Percentiles rank a stretch among this genome's conserved stretches.
phyloP scores from a whole-genome alignment of 169 alveolate genomes.

The Blepharisma undulans region DNA sequence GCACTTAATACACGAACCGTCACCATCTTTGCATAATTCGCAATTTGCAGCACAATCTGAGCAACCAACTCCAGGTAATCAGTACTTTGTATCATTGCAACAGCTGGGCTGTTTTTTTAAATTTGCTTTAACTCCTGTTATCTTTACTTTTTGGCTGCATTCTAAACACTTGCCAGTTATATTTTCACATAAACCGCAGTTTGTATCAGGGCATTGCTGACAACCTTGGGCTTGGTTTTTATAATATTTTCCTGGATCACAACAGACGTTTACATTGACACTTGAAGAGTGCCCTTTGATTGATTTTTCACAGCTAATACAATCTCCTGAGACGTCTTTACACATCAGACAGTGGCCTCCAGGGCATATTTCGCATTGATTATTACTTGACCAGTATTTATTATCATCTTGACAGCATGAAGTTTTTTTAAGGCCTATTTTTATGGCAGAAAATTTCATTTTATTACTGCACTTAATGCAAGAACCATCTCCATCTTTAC shows the following conservation, averaged over 20 bases:
- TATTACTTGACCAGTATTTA: background rate
- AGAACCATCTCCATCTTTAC: background rate
- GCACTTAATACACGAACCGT: too few species aligned
- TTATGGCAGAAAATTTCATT: background rate
- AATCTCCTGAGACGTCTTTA: background rate
- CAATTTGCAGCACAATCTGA: too few species aligned
- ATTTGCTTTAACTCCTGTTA: background rate
- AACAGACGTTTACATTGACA: background rate
- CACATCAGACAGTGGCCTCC: background rate
- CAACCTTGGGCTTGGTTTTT: background rate
- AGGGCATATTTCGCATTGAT: background rate
- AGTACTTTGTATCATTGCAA: too few species aligned
- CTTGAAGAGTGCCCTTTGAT: background rate
- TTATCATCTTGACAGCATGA: background rate
- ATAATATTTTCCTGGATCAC: background rate
- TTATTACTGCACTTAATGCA: background rate
- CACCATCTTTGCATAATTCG: too few species aligned
- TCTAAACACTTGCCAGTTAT: background rate
- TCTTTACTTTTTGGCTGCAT: background rate
- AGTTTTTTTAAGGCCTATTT: background rate
- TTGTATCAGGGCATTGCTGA: background rate
- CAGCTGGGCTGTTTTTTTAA: background rate
- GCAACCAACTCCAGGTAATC: too few species aligned
- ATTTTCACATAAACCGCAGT: background rate
- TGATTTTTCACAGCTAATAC: background rate